Conservation (phyloP, 2,329 filamentous ascomycete genomes). For the Diaporthe ilicicola region DNA sequence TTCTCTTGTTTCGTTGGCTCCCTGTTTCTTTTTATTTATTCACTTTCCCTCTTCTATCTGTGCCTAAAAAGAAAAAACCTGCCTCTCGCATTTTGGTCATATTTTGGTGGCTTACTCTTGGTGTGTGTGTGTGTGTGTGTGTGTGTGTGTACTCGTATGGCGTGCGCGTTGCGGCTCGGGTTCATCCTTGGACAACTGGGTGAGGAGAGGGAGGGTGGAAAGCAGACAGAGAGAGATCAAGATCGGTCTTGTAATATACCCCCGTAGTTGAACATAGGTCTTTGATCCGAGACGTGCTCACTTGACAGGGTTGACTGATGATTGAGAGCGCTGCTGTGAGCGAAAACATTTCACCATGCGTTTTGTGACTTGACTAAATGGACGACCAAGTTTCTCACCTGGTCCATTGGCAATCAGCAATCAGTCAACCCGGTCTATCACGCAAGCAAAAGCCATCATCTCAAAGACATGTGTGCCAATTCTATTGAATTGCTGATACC, state of each 20-base stretch:
- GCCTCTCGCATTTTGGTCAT: neutral
- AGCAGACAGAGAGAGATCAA: neutral
- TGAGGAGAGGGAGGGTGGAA: neutral
- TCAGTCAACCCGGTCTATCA: neutral
- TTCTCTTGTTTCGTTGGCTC: constrained; percentile 24
- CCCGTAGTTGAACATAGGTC: neutral
- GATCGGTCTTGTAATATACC: constrained; percentile 6
- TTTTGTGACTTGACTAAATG: neutral
- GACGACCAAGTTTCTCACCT: neutral
- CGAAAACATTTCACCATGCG: neutral
- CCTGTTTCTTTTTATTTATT: constrained; percentile 20
- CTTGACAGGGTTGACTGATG: neutral
- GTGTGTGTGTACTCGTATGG: neutral
- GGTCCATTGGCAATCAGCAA: neutral
- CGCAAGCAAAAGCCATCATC: neutral
- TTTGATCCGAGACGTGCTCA: neutral
- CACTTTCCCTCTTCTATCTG: neutral
- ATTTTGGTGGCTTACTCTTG: neutral
- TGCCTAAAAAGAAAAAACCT: neutral
- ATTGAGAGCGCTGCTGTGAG: neutral
- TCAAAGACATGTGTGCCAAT: neutral
- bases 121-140: neutral
- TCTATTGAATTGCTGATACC: neutral
- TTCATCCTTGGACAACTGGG: neutral
- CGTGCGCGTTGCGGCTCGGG: neutral